Base-by-base conservation (phyloP, 164 flowering plant genomes). In the Echeveria elegans region DNA sequence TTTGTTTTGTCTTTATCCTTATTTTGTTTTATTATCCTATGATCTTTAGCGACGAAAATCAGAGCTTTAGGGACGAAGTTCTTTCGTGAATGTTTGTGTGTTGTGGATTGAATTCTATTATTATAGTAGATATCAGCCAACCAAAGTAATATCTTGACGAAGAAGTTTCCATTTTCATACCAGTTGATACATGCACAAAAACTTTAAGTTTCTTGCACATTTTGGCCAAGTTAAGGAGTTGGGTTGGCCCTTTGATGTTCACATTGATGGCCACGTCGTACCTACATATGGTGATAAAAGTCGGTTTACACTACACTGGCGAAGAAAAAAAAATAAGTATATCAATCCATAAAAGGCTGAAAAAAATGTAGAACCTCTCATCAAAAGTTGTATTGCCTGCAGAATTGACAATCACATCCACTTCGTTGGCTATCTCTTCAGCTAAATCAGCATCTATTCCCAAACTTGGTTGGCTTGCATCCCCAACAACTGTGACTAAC, bases 341-440 rank as follows among this genome's bases (percentile, higher is more conserved):
- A 19, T 18, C 23, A 50, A 11, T 14, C 1, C 0, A 28, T 23
- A 19, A 23, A 14, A 50, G 5, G 5, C 26, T 19, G 56, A 16
- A 15, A 12, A 43, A 43, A 11, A 15, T 38, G 12, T 38, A 38
- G 12, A 52, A 90, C 99, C 99, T 89, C 75, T 89, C 99, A 70
- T 89, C 90, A 56, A 91, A 91, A 56, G 91, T 86, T 30, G 98
- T 94, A 76, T 80, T 94, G 10, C 96, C 97, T 8, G 99, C 95
- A 18, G 96, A 91, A 45, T 94, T 91, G 12, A 94, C 80, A 47
- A 91, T 85, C 21, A 94, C 67, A 52, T 94, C 88, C 4, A 94
- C 89, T 61, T 88, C 87, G 36, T 77, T 72, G 5, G 84, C 77
- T 43, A 91, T 79, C 53, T 67, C 50, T 66, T 77, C 69, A 11